A percentile compares a stretch with the other conserved stretches of the same genome.
phyloP scores from a whole-genome alignment of 2,329 filamentous ascomycete species.

The Dactylellina cionopaga region DNA sequence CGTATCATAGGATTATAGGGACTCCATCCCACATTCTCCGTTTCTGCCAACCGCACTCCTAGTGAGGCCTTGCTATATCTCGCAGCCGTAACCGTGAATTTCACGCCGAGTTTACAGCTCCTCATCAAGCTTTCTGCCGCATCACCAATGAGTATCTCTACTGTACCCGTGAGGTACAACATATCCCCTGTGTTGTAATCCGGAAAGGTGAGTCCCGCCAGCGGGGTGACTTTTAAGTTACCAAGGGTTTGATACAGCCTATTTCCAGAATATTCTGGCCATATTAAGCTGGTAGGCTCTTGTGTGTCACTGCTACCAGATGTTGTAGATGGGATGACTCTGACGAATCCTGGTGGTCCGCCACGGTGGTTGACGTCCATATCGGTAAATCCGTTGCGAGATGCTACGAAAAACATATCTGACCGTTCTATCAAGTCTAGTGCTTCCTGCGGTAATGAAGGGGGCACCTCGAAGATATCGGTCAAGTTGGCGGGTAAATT shows the following conservation, averaged over 20 bases:
- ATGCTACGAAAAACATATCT: constrained; percentile 83
- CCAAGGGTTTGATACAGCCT: constrained; percentile 84
- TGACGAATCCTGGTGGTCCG: constrained; percentile 77
- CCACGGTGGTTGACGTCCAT: constrained; percentile 90
- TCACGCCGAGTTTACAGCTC: constrained; percentile 77
- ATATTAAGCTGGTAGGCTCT: constrained; percentile 66
- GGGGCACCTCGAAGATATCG: constrained; percentile 59
- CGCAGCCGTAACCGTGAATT: constrained; percentile 70
- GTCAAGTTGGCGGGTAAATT: constrained; percentile 56
- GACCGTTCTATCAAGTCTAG: constrained; percentile 70
- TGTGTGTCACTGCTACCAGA: constrained; percentile 57
- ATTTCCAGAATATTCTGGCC: constrained; percentile 88
- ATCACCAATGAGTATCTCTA: constrained; percentile 73
- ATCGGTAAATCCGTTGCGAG: constrained; percentile 68
- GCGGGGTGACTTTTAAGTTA: constrained; percentile 75
- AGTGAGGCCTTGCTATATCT: constrained; percentile 73
- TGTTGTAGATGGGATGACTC: constrained; percentile 66
- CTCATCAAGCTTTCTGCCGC: constrained; percentile 72
- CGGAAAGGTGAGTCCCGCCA: constrained; percentile 76
- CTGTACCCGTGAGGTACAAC: constrained; percentile 76
- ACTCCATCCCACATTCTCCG: constrained; percentile 64
- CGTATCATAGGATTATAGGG: constrained; percentile 83
- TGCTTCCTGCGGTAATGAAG: constrained; percentile 66
- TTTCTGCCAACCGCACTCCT: constrained; percentile 70
- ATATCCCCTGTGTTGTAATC: constrained; percentile 78